phyloP scores from a whole-genome alignment of 1,284 basidiomycete species.

The Ganoderma lingzhi region DNA sequence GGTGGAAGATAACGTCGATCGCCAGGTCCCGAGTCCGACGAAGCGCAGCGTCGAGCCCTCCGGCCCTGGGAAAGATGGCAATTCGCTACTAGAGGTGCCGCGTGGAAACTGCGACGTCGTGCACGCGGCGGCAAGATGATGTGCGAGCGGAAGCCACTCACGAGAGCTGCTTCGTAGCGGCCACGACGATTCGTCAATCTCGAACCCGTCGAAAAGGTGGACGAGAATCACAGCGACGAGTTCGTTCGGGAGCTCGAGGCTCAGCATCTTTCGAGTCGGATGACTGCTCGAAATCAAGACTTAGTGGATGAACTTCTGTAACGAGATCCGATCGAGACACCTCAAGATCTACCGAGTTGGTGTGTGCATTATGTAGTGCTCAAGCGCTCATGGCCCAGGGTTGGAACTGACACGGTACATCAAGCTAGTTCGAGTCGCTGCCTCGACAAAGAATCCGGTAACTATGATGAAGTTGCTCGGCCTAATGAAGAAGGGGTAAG shows the following conservation, averaged over 20 bases:
- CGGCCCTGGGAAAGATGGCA: not conserved
- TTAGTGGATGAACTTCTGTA: too few relatives aligned
- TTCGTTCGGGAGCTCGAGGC: not conserved
- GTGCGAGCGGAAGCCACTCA: not conserved
- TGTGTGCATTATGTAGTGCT: too few relatives aligned
- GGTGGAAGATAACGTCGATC: not conserved
- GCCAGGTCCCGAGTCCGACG: not conserved
- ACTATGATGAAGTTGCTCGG: too few relatives aligned
- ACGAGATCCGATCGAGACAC: too few relatives aligned
- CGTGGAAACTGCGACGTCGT: not conserved
- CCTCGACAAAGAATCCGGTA: too few relatives aligned
- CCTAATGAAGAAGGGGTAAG: too few relatives aligned
- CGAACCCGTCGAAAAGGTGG: not conserved
- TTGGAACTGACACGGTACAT: too few relatives aligned
- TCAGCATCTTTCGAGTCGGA: not conserved
- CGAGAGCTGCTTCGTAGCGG: not conserved
- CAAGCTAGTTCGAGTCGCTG: too few relatives aligned
- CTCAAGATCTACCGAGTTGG: too few relatives aligned
- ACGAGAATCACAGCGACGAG: not conserved
- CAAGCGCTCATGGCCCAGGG: too few relatives aligned
- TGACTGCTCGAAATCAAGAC: not conserved
- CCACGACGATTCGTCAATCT: not conserved
- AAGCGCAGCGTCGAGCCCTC: not conserved
- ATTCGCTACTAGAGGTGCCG: not conserved
- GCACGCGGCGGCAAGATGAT: not conserved